These are phyloP conservation scores for Fusarium sp. DNA, from an alignment of 2,329 filamentous ascomycete species.

Conservation along the genomic window DNA sequence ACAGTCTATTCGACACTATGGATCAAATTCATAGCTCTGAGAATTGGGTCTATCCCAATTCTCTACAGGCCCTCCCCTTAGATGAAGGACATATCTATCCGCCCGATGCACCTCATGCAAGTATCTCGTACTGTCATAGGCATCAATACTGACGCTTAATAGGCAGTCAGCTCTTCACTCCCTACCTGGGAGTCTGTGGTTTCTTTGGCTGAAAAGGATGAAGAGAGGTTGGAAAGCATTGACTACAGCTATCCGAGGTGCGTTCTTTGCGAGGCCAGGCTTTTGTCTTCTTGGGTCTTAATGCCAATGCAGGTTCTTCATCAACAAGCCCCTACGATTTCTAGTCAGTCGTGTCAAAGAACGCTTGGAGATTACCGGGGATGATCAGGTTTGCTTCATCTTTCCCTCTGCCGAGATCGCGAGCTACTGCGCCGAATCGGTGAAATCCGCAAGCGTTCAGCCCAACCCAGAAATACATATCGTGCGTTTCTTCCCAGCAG, in stretches of 20 bases:
- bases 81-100: not conserved
- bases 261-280: no score
- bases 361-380: accelerated
- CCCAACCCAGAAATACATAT: no score
- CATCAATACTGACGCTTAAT: not conserved
- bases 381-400: not conserved
- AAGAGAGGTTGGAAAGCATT: not conserved
- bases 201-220: not conserved
- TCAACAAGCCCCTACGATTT: not conserved
- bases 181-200: not conserved
- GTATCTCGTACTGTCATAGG: accelerated
- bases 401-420: not conserved
- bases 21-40: not conserved
- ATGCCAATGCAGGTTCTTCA: not conserved
- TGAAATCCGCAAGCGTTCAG: not conserved
- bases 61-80: not conserved
- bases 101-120: not conserved
- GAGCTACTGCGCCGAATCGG: not conserved
- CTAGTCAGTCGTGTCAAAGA: no score
- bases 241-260: not conserved
- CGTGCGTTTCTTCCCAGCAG: not conserved
- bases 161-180: not conserved
- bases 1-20: not conserved
- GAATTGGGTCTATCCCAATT: not conserved
- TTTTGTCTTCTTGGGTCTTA: no score